Base-by-base conservation (phyloP, 148 eudicot species). In the Rhododendron ovatum region DNA sequence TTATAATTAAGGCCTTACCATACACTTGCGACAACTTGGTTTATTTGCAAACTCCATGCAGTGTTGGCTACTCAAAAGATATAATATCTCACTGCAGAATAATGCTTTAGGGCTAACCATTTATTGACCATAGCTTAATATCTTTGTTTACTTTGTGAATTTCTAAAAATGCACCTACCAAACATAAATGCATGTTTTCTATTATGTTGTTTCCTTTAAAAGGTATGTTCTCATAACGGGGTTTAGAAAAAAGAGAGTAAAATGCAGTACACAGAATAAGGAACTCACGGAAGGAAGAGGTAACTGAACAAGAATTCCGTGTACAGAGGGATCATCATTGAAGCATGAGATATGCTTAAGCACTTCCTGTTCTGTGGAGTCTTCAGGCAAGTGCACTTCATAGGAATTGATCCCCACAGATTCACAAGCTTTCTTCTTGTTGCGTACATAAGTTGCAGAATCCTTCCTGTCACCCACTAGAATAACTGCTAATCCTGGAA, bases 381-480 rank as follows among this genome's bases (percentile, higher is more conserved):
- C 84, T 88, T 93, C 98, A 15, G 96, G 92, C 88, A 97, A 90
- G 90, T 87, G 87, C 57, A 89, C 98, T 89, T 97, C 96, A 90
- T 90, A 94, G 28, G 99, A 97, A 83, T 91, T 93, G 77, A 97
- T 95, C 41, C 98, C 98, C 11, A 90, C 98, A 9, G 92, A 63
- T 15, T 95, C 95, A 89, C 99, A 94, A 50, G 98, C 96, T 86
- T 94, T 95, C 88, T 97, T 95, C 91, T 97, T 97, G 89, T 92
- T 97, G 28, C 96, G 94, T 26, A 97, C 98, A 84, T 95, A 95
- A 53, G 95, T 94, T 57, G 98, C 98, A 53, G 98, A 97, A 85
- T 97, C 99, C 90, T 93, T 93, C 84, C 96, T 92, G 76, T 97
- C 96, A 15, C 99, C 99, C 84, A 97, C 98, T 78, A 97, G 95